Evolutionary conservation across 1,284 basidiomycete species (phyloP), one percentile per base, ranked within the genome.

Genomic region (Ceratobasidium theobromae): DNA sequence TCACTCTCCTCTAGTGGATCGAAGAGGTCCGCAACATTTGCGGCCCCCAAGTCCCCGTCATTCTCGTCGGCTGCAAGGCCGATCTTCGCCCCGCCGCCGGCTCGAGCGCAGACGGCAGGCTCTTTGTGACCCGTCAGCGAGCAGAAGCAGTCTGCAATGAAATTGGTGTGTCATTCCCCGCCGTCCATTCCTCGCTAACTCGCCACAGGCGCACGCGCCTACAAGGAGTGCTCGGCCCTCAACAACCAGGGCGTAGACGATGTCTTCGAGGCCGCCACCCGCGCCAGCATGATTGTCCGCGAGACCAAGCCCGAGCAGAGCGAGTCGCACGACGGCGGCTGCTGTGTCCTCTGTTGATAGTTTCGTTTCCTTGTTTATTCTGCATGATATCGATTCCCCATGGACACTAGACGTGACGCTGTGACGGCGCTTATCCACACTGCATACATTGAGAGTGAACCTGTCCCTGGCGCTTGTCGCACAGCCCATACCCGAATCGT

Each of bases 1-100:
- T 71, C 64, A 14, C 53, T 9, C 16, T 46, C 40, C 55, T 55
- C 27, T 74, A 96, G 90, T 98, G 96, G 96, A 97, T 95, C 76
- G 93, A 95, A 76, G 95, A 97, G 80, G 95, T 97, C 3, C 87
- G 94, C 70, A 87, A 84, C 27, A 95, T 96, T 73, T 97, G 95
- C 75, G 95, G 95, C 0, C 81, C 87, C 12, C 81, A 82, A 16
- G 87, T 93, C 68, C 91, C 91, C 41, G 88, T 94, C 65, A 81
- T 94, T 66, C 84, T 94, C 46, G 89, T 93, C 46, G 91, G 92
- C 8, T 93, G 91, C 81, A 94, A 94, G 75, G 87, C 86, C 65
- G 91, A 93, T 76, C 78, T 93, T 67, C 86, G 94, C 35, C 88
- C 87, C 45, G 76, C 80, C 12, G 65, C 69, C 38, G 71, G 70